phyloP scores from a whole-genome alignment of 2,329 filamentous ascomycete species.

The Sphaerulina populicola region DNA sequence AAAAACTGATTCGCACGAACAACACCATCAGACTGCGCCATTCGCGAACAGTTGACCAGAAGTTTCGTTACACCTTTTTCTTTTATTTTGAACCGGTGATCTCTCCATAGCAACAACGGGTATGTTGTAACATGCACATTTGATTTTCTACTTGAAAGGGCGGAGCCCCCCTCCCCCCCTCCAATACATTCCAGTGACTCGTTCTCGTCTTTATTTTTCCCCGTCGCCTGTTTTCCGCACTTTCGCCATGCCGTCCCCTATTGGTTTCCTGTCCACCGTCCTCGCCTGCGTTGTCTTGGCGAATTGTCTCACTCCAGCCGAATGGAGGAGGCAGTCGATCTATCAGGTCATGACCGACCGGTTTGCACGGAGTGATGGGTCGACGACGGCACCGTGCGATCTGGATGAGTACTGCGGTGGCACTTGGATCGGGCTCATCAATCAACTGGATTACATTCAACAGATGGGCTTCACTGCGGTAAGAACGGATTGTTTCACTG shows the following conservation, averaged over 20 bases:
- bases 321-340: conserved; percentile 45
- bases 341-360: conserved; percentile 54
- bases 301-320: conserved; percentile 9
- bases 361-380: conserved; percentile 43
- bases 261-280: conserved; percentile 8
- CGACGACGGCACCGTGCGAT: conserved; percentile 40
- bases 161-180: background rate
- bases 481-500: background rate
- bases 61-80: background rate
- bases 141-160: conserved; percentile 1
- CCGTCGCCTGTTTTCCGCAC: background rate
- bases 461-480: conserved; percentile 42
- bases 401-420: conserved; percentile 41
- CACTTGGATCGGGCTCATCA: conserved; percentile 40
- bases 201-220: background rate
- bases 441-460: conserved; percentile 43
- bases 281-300: conserved; percentile 2
- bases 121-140: conserved; percentile 3
- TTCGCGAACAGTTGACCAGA: background rate
- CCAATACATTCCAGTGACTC: conserved; percentile 12
- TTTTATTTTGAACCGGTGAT: background rate
- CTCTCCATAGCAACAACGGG: conserved; percentile 9
- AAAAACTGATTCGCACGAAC: background rate
- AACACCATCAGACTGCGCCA: background rate
- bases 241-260: conserved; percentile 6